Evolutionary conservation across 495 filamentous ascomycete genomes (phyloP), one percentile per base, ranked within the genome.

Genomic region (Neurospora tetraspora): DNA sequence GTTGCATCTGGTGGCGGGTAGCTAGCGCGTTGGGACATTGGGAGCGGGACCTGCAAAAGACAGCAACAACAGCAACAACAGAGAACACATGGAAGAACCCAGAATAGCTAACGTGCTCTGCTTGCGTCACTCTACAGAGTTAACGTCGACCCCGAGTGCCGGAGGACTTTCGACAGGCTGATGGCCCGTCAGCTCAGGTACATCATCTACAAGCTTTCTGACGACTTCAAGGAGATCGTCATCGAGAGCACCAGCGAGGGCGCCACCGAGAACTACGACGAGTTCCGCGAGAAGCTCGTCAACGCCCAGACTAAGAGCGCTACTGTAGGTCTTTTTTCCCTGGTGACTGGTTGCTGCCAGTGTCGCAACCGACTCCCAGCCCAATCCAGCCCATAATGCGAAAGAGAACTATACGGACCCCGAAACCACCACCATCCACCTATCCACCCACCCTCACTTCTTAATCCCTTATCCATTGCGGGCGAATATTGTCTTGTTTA

Each of bases 191-290:
- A 90, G 83, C 85, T 89, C 86, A 97, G 96, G 86, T 99, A 89
- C 86, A 91, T 99, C 85, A 92, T 99, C 89, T 98, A 90, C 92
- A 97, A 97, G 88, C 91, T 99, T 79, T 88, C 91, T 75, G 93
- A 97, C 83, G 89, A 97, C 88, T 92, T 92, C 90, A 96, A 92
- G 83, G 82, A 91, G 78, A 94, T 98, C 80, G 91, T 92, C 61
- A 88, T 98, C 77, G 92, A 96, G 76, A 86, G 89, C 73, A 89
- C 90, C 71, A 85, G 85, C 68, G 85, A 87, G 36, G 81, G 86
- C 61, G 72, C 71, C 76, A 80, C 80, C 27, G 86, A 90, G 77
- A 65, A 65, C 53, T 94, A 91, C 85, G 91, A 94, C 53, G 83
- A 80, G 73, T 97, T 97, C 88, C 92, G 92, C 76, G 83, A 89